Evolutionary conservation across 2,329 filamentous ascomycete genomes (phyloP).

Genomic region (Hypomyces rosellus): DNA sequence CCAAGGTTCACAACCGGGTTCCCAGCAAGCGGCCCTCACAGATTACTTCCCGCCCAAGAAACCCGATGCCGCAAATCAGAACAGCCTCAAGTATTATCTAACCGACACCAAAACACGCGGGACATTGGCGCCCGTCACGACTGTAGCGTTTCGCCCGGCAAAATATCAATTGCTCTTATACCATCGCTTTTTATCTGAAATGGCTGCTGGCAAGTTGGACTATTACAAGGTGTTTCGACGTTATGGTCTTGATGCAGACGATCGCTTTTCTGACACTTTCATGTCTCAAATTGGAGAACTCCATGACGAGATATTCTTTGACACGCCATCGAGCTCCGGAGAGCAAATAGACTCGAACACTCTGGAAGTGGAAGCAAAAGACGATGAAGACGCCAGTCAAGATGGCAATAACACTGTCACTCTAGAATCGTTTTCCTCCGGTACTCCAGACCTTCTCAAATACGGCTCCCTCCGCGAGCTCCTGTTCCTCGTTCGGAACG

Average conservation of each 20-base stretch:
- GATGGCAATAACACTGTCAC: neutral
- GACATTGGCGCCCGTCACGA: slow-evolving; percentile 56
- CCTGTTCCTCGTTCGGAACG: slow-evolving; percentile 37
- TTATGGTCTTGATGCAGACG: slow-evolving; percentile 61
- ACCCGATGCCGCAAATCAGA: neutral
- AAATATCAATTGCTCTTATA: slow-evolving; percentile 88
- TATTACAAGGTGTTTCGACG: slow-evolving; percentile 63
- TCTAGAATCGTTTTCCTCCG: slow-evolving; percentile 10
- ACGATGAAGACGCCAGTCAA: slow-evolving; percentile 7
- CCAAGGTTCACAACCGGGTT: slow-evolving; percentile 22
- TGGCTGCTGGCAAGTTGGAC: slow-evolving; percentile 65
- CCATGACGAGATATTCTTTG: slow-evolving; percentile 59
- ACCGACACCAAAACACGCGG: slow-evolving; percentile 83
- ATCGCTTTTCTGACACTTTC: slow-evolving; percentile 70
- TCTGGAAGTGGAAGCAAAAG: neutral
- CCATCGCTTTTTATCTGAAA: slow-evolving; percentile 70
- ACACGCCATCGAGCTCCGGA: slow-evolving; percentile 33
- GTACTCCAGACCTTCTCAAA: slow-evolving; percentile 31
- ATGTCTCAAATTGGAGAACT: slow-evolving; percentile 66
- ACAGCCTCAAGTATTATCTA: slow-evolving; percentile 54
- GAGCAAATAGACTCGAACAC: neutral
- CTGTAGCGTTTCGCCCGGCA: slow-evolving; percentile 66
- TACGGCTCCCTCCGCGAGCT: slow-evolving; percentile 45
- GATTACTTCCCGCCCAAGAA: slow-evolving; percentile 32
- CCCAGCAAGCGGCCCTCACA: slow-evolving; percentile 33